Conservation (phyloP, 805 yeast species). For the Tetrapisispora pingtungensis region DNA sequence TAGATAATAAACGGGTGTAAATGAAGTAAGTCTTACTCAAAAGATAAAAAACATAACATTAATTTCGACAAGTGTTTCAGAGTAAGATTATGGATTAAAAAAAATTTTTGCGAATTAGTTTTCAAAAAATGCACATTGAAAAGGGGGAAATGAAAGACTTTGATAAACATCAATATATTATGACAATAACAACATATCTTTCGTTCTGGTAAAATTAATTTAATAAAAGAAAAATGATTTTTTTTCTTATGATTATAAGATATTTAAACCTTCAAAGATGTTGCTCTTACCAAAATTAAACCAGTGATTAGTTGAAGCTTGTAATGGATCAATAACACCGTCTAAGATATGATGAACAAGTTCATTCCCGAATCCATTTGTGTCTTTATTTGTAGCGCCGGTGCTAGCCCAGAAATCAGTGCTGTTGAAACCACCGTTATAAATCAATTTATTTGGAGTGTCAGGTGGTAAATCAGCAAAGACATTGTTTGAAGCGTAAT, state of each 20-base stretch:
- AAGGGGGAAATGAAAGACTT: no score
- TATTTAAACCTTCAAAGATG: neutral
- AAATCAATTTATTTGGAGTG: slow-evolving; percentile 69
- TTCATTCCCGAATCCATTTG: neutral
- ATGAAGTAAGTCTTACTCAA: neutral
- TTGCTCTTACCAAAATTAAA: neutral
- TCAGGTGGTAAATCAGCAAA: slow-evolving; percentile 57
- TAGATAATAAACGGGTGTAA: neutral
- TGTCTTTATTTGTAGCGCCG: neutral
- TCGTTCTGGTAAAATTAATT: no score
- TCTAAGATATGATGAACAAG: neutral
- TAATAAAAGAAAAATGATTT: no score
- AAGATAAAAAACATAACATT: neutral
- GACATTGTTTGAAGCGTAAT: slow-evolving; percentile 51
- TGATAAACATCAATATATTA: no score
- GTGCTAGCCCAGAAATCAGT: slow-evolving; percentile 45
- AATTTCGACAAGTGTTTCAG: no score
- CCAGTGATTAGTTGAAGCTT: neutral
- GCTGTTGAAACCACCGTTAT: slow-evolving; percentile 70
- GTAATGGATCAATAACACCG: neutral
- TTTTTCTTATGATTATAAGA: no score
- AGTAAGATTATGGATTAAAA: no score
- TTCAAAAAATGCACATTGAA: neutral
- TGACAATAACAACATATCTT: no score
- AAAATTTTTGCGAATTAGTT: neutral